phyloP scores from a whole-genome alignment of 768 basidiomycete species.

The Suillus occidentalis region DNA sequence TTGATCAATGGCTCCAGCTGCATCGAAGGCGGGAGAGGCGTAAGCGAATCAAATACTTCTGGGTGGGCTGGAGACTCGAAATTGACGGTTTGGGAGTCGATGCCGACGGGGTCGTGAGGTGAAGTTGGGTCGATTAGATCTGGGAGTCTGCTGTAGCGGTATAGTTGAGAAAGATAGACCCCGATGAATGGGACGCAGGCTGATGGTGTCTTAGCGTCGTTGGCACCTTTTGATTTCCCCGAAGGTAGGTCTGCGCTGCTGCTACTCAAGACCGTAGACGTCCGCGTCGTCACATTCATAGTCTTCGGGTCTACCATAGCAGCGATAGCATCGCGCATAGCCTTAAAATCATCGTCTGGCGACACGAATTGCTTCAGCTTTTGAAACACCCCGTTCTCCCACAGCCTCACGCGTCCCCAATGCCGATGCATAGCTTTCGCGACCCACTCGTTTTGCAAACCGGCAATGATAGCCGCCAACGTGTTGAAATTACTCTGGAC shows the following conservation, averaged over 20 bases:
- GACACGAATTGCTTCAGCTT: conserved; percentile 70
- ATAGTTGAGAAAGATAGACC: conserved; percentile 73
- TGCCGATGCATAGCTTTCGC: conserved; percentile 62
- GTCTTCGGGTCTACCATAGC: conserved; percentile 68
- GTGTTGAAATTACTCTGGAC: conserved; percentile 74
- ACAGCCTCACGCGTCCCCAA: conserved; percentile 65
- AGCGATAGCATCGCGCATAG: conserved; percentile 65
- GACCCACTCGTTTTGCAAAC: conserved; percentile 70
- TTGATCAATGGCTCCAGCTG: conserved; percentile 85
- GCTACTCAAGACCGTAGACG: conserved; percentile 52
- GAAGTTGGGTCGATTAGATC: conserved; percentile 84
- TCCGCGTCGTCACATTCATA: conserved; percentile 50
- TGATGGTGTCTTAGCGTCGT: conserved; percentile 44
- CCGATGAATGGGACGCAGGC: conserved; percentile 74
- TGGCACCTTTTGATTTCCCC: conserved; percentile 34
- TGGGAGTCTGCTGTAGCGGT: conserved; percentile 64
- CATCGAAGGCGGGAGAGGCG: conserved; percentile 73
- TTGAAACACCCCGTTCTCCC: conserved; percentile 71
- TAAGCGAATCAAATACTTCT: conserved; percentile 74
- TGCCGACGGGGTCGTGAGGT: conserved; percentile 63
- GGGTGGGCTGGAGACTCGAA: conserved; percentile 73
- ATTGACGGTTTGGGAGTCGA: conserved; percentile 60
- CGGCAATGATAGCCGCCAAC: conserved; percentile 76
- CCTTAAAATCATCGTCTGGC: conserved; percentile 67
- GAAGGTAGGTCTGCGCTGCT: conserved; percentile 41